These are phyloP conservation scores for Aspergillus funiculosus DNA, from an alignment of 495 filamentous ascomycete genomes.

Conservation along the genomic window DNA sequence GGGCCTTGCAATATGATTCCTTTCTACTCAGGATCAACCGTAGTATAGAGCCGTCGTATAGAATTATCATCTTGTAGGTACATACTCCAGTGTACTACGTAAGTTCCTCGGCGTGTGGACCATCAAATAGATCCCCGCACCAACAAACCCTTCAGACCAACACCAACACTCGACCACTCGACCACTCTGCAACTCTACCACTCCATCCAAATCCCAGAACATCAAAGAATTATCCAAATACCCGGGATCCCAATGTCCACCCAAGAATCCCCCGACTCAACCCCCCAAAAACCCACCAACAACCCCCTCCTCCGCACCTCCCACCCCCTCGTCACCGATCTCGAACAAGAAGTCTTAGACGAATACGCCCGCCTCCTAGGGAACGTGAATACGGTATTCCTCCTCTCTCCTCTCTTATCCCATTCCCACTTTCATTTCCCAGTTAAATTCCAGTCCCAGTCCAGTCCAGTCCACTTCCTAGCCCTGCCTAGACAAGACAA, in stretches of 20 bases:
- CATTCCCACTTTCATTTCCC: too few relatives aligned
- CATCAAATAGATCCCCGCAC: too few relatives aligned
- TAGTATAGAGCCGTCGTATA: too few relatives aligned
- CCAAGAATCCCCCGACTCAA: not conserved
- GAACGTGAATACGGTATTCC: slow-evolving; percentile 80
- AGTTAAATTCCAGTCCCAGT: too few relatives aligned
- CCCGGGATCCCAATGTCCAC: slow-evolving; percentile 1
- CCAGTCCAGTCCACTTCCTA: too few relatives aligned
- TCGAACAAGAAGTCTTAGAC: slow-evolving; percentile 91
- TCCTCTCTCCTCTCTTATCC: not conserved
- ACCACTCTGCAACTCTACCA: not conserved
- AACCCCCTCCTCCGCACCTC: slow-evolving; percentile 40
- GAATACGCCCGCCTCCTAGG: slow-evolving; percentile 82
- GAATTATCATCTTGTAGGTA: too few relatives aligned
- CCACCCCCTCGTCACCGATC: slow-evolving; percentile 49
- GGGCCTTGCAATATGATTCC: too few relatives aligned
- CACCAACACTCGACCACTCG: too few relatives aligned
- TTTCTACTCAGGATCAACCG: too few relatives aligned
- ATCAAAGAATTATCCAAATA: not conserved
- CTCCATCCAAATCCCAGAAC: not conserved
- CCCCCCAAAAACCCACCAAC: slow-evolving; percentile 14
- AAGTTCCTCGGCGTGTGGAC: too few relatives aligned
- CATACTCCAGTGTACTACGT: too few relatives aligned
- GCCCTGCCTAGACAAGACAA: not conserved
- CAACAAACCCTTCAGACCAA: too few relatives aligned